A percentile compares a stretch with the other conserved stretches of the same genome.
phyloP scores from a whole-genome alignment of 225 moss, liverwort and hornwort genomes.

The Marchantia polymorpha region DNA sequence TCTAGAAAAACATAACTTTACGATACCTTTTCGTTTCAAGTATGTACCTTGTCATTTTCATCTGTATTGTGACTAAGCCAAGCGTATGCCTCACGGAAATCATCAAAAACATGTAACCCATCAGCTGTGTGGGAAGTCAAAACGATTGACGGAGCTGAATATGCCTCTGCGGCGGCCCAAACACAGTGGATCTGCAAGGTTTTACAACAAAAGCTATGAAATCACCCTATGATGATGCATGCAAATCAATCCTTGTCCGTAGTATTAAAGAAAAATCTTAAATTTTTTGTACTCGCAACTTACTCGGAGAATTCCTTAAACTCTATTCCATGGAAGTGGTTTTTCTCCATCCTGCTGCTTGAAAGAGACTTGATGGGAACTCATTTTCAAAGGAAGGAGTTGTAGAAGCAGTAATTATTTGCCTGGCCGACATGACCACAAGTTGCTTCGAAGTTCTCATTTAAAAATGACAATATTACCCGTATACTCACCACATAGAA shows the following conservation, averaged over 20 bases:
- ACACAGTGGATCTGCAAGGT: slow-evolving; percentile 85
- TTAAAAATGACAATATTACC: neutral
- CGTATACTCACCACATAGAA: slow-evolving; percentile 84
- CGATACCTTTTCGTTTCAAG: neutral
- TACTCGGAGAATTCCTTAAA: no score
- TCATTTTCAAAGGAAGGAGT: no score
- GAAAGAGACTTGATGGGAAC: no score
- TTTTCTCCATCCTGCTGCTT: no score
- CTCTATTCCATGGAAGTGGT: no score
- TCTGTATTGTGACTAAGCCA: slow-evolving; percentile 97
- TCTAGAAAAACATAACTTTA: neutral
- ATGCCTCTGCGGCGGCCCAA: slow-evolving; percentile 99
- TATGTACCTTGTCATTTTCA: slow-evolving; percentile 71
- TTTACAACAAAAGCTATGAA: neutral
- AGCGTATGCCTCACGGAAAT: slow-evolving; percentile 93
- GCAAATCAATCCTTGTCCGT: no score
- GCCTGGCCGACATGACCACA: no score
- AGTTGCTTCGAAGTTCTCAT: no score
- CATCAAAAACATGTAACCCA: slow-evolving; percentile 93
- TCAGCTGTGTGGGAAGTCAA: slow-evolving; percentile 83
- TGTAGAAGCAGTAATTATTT: no score
- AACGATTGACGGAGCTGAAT: slow-evolving; percentile 98
- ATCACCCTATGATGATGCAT: neutral
- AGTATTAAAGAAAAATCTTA: no score
- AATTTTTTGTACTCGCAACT: no score